These are phyloP conservation scores for Sequoiadendron giganteum DNA, from an alignment of 75 land plant species.

Conservation along the genomic window DNA sequence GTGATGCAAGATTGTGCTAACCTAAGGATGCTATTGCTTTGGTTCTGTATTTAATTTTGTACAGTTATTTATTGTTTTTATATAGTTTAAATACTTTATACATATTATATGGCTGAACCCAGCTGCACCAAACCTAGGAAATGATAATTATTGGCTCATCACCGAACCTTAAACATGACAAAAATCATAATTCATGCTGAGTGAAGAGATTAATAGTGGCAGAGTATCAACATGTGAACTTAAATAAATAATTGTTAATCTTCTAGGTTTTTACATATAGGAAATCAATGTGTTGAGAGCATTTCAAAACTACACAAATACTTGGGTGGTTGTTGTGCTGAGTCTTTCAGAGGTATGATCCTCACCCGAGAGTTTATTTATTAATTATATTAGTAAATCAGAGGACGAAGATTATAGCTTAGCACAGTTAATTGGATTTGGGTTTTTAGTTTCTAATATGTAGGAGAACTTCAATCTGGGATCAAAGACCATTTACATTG, in stretches of 20 bases:
- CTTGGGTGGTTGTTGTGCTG: background rate
- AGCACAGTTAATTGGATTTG: background rate
- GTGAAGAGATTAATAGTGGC: background rate
- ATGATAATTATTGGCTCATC: no score
- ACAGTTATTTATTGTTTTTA: no score
- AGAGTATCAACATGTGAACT: background rate
- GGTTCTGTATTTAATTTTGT: no score
- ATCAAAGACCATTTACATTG: background rate
- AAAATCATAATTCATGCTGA: no score
- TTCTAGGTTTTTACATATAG: background rate
- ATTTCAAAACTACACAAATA: no score
- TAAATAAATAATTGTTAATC: no score
- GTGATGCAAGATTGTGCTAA: no score
- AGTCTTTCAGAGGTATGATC: background rate
- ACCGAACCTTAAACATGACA: no score
- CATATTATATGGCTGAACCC: no score
- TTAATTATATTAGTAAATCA: background rate
- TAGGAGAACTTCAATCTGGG: background rate
- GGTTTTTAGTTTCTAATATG: background rate
- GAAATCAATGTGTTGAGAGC: background rate
- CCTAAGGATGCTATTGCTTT: no score
- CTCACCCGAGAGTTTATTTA: background rate
- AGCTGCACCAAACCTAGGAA: no score
- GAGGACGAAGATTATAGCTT: background rate
- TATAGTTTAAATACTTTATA: no score